phyloP scores from a whole-genome alignment of 1,139 yeast species.

The Taphrina deformans region DNA sequence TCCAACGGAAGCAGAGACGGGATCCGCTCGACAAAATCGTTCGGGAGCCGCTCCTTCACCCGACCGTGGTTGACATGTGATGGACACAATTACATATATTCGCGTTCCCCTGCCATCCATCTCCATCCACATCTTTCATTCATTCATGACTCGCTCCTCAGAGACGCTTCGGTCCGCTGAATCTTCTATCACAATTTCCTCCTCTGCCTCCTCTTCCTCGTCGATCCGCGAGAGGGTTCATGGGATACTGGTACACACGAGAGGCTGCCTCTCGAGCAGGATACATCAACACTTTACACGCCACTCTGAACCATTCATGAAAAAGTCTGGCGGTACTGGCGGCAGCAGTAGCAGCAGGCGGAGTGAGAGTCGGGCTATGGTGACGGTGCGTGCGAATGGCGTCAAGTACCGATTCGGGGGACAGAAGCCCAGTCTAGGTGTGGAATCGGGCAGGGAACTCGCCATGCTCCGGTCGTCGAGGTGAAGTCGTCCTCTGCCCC shows the following conservation, averaged over 20 bases:
- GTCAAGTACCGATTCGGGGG: background rate
- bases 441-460: constrained; percentile 17
- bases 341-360: background rate
- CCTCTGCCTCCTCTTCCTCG: background rate
- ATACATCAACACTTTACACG: background rate
- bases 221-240: too few species aligned
- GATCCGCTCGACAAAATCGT: background rate
- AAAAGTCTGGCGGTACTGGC: too few species aligned
- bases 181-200: background rate
- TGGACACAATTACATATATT: background rate
- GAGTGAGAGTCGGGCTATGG: background rate
- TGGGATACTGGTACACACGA: background rate
- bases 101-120: background rate
- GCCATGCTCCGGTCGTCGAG: background rate
- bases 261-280: background rate
- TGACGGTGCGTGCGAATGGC: constrained; percentile 1
- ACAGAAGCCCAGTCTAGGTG: background rate
- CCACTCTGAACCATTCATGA: background rate
- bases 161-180: too few species aligned
- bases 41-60: background rate
- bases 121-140: too few species aligned
- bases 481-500: background rate
- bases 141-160: too few species aligned
- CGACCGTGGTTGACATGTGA: background rate
- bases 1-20: background rate